Conservation (phyloP, 2,329 filamentous ascomycete genomes). For the Hirsutella minnesotensis region DNA sequence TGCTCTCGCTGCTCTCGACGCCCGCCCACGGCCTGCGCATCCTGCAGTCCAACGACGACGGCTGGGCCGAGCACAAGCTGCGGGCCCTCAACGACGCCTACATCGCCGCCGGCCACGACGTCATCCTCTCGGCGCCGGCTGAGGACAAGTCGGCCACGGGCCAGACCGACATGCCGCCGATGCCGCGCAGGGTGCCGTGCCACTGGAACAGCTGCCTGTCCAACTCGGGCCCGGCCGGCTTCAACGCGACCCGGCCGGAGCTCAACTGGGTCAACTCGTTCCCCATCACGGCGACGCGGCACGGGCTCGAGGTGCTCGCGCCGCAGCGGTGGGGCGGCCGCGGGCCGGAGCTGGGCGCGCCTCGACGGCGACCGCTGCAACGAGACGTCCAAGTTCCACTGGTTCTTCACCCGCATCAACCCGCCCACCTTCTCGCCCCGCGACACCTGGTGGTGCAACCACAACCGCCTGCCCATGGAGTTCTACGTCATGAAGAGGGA, state of each 20-base stretch:
- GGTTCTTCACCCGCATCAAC: slow-evolving; percentile 52
- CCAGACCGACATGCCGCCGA: slow-evolving; percentile 34
- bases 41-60: slow-evolving; percentile 59
- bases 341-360: slow-evolving; percentile 19
- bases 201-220: slow-evolving; percentile 50
- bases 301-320: slow-evolving; percentile 46
- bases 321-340: slow-evolving; percentile 39
- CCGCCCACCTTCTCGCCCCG: slow-evolving; percentile 35
- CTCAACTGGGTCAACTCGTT: slow-evolving; percentile 64
- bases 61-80: slow-evolving; percentile 60
- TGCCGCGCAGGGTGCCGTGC: slow-evolving; percentile 36
- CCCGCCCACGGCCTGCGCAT: slow-evolving; percentile 31
- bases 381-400: slow-evolving; percentile 43
- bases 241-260: slow-evolving; percentile 41
- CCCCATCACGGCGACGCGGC: slow-evolving; percentile 51
- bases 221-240: slow-evolving; percentile 41
- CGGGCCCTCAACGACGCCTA: slow-evolving; percentile 47
- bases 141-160: slow-evolving; percentile 53
- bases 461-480: slow-evolving; percentile 46
- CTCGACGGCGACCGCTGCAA: slow-evolving; percentile 38
- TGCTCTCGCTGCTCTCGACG: background rate
- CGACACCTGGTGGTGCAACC: slow-evolving; percentile 48
- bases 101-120: slow-evolving; percentile 41
- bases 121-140: slow-evolving; percentile 54
- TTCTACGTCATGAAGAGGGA: slow-evolving; percentile 32